phyloP scores from a whole-genome alignment of 805 yeast species.

The Schwanniomyces polymorphus region DNA sequence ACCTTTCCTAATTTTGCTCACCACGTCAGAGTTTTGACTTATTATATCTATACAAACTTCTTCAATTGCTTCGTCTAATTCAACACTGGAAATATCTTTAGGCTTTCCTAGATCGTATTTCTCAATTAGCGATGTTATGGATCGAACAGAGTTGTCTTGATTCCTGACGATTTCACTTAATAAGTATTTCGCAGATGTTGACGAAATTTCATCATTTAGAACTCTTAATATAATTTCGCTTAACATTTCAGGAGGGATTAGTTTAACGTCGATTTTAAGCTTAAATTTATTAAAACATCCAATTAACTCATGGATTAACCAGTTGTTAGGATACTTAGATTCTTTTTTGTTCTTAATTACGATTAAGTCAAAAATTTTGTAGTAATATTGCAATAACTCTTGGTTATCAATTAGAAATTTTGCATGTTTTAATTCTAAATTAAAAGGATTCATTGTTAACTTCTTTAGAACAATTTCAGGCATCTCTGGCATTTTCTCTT shows the following conservation, averaged over 20 bases:
- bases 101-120: slow-evolving; percentile 50
- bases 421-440: slow-evolving; percentile 72
- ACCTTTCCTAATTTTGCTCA: slow-evolving; percentile 55
- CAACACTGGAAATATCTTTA: slow-evolving; percentile 25
- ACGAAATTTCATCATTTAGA: slow-evolving; percentile 49
- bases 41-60: slow-evolving; percentile 50
- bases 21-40: slow-evolving; percentile 49
- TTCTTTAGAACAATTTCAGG: slow-evolving; percentile 59
- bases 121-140: slow-evolving; percentile 48
- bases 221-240: slow-evolving; percentile 57
- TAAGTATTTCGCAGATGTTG: slow-evolving; percentile 65
- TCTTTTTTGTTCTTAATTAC: slow-evolving; percentile 17
- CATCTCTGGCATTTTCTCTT: slow-evolving; percentile 48
- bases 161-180: slow-evolving; percentile 60
- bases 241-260: slow-evolving; percentile 42
- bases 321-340: slow-evolving; percentile 57
- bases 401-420: slow-evolving; percentile 58
- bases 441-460: slow-evolving; percentile 51
- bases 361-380: slow-evolving; percentile 32
- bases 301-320: slow-evolving; percentile 79
- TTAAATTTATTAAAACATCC: slow-evolving; percentile 64
- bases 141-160: slow-evolving; percentile 30
- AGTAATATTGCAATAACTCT: slow-evolving; percentile 52
- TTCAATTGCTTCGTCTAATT: slow-evolving; percentile 30
- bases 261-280: slow-evolving; percentile 24